These are phyloP conservation scores for Wickerhamiella shivajii DNA, from an alignment of 805 yeast species.

Conservation along the genomic window DNA sequence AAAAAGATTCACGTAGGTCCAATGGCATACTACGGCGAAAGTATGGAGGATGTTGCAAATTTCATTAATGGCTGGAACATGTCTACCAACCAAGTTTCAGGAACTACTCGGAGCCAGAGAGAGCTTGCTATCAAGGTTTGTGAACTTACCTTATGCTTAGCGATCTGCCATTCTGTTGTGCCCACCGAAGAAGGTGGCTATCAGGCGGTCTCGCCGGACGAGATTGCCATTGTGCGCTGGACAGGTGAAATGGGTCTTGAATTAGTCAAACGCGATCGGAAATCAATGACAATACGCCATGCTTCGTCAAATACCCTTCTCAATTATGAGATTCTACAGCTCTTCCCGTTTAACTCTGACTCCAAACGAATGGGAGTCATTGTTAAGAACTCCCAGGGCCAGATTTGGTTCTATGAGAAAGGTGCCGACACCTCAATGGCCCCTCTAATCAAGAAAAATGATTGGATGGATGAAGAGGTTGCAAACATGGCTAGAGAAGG, in stretches of 20 bases:
- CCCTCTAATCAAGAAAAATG: slow-evolving; percentile 65
- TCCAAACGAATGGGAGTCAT: slow-evolving; percentile 93
- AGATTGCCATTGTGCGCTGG: slow-evolving; percentile 88
- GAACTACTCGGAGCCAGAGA: slow-evolving; percentile 35
- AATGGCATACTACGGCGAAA: slow-evolving; percentile 81
- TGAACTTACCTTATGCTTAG: slow-evolving; percentile 67
- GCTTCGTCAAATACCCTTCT: slow-evolving; percentile 33
- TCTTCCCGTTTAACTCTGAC: slow-evolving; percentile 91
- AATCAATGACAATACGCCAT: slow-evolving; percentile 54
- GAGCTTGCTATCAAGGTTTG: slow-evolving; percentile 65
- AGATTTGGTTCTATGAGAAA: slow-evolving; percentile 72
- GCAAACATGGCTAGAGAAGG: slow-evolving; percentile 98
- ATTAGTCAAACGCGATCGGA: slow-evolving; percentile 68
- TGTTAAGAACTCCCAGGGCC: slow-evolving; percentile 44
- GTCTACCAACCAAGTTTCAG: slow-evolving; percentile 10
- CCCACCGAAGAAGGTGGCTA: slow-evolving; percentile 70
- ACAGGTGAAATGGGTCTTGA: slow-evolving; percentile 77
- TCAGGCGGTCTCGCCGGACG: slow-evolving; percentile 99
- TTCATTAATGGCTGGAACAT: slow-evolving; percentile 31
- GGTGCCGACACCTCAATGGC: slow-evolving; percentile 97
- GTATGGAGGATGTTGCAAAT: slow-evolving; percentile 74
- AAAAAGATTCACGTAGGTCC: slow-evolving; percentile 85
- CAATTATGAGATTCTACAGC: slow-evolving; percentile 56
- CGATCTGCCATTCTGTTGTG: slow-evolving; percentile 95
- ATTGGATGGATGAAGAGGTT: slow-evolving; percentile 97